Conservation (phyloP, 2,329 filamentous ascomycete genomes). For the Conoideocrella luteorostrata region DNA sequence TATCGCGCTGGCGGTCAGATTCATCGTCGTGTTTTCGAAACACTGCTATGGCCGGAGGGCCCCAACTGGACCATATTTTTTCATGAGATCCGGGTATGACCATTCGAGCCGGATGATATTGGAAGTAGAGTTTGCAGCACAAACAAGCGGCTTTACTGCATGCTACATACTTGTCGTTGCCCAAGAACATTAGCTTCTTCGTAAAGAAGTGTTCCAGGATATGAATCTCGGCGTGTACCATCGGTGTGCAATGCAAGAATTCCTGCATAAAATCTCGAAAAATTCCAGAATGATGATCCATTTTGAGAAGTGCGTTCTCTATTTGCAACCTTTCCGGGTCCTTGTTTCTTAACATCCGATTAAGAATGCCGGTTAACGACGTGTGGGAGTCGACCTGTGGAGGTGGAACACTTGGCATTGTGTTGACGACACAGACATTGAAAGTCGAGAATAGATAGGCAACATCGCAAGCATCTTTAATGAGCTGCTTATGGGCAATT, state of each 20-base stretch:
- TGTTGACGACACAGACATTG: conserved; percentile 18
- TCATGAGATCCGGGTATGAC: conserved; percentile 7
- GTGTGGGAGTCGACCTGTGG: conserved; percentile 22
- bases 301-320: not conserved
- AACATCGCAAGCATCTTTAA: conserved; percentile 26
- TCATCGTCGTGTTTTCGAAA: not conserved
- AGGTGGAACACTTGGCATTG: conserved; percentile 7
- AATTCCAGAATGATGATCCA: not conserved
- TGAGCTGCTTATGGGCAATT: conserved; percentile 29
- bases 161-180: conserved; percentile 35
- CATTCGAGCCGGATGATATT: conserved; percentile 23
- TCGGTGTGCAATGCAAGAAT: conserved; percentile 1
- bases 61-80: conserved; percentile 8
- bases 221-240: conserved; percentile 37
- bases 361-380: conserved; percentile 24
- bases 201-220: conserved; percentile 37
- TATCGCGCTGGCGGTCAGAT: conserved; percentile 4
- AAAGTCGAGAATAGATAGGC: conserved; percentile 23
- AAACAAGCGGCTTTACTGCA: conserved; percentile 45
- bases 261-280: conserved; percentile 1
- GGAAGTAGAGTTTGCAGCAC: conserved; percentile 37
- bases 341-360: conserved; percentile 20
- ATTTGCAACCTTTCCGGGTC: conserved; percentile 2
- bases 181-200: conserved; percentile 24
- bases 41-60: not conserved